Evolutionary conservation across 345 rosid genomes (phyloP).

Genomic region (Eucalyptus albens): DNA sequence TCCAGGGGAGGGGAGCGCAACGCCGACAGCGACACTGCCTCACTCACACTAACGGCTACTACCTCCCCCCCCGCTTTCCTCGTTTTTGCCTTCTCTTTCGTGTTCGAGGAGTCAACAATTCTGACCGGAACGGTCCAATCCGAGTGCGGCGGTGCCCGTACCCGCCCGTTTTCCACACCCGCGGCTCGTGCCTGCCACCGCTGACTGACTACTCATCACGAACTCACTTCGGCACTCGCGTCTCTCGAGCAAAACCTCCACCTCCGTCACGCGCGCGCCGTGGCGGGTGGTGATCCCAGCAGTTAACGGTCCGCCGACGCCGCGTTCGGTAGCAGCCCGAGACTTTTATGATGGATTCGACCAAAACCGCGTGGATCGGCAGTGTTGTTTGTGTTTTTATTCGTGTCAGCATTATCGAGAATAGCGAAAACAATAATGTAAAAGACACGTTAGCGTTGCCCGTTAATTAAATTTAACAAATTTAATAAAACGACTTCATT

Average conservation of each 20-base stretch:
- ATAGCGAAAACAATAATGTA: not conserved
- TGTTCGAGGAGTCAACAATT: not conserved
- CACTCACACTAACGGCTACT: not conserved
- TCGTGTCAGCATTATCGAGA: not conserved
- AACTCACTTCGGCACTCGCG: not conserved
- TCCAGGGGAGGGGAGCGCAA: rapidly evolving
- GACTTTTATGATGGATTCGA: not conserved
- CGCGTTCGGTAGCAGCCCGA: not conserved
- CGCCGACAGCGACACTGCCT: not conserved
- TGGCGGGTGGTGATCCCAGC: not conserved
- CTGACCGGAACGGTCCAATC: not conserved
- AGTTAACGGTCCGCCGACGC: not conserved
- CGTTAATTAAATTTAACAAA: rapidly evolving
- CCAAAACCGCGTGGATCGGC: not conserved
- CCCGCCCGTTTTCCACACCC: not conserved
- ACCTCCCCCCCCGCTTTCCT: not conserved
- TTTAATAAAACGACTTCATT: no score
- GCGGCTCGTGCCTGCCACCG: not conserved
- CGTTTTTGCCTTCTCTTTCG: not conserved
- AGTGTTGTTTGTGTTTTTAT: rapidly evolving
- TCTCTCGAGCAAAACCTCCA: not conserved
- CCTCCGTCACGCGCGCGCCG: not conserved
- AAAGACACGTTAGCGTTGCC: not conserved
- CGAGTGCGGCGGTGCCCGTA: not conserved
- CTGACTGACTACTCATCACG: not conserved